A percentile compares a stretch with the other conserved stretches of the same genome.
These are phyloP conservation scores for Phytophthora niederhauseri DNA, from an alignment of 352 stramenopile species.

Conservation along the genomic window DNA sequence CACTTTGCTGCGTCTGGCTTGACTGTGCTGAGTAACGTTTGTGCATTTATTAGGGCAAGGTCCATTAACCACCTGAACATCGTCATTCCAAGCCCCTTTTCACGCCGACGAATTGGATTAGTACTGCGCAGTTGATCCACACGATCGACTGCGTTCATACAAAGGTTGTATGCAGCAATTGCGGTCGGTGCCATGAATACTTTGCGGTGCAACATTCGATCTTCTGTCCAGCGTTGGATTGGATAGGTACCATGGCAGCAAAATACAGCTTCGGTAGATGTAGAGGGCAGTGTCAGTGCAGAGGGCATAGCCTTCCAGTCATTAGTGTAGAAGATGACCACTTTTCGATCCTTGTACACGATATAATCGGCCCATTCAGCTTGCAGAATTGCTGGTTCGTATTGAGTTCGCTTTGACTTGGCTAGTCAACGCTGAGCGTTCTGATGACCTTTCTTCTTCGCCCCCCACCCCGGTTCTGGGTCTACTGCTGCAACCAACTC, in stretches of 20 bases:
- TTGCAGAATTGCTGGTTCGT: neutral
- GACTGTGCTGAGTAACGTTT: conserved; percentile 3
- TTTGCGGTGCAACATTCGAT: conserved; percentile 14
- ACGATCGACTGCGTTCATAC: too few relatives aligned
- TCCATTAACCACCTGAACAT: conserved; percentile 21
- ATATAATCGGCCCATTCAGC: conserved; percentile 12
- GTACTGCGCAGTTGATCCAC: conserved; percentile 15
- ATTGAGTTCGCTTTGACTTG: neutral
- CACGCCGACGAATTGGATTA: conserved; percentile 14
- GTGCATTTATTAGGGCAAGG: conserved; percentile 16
- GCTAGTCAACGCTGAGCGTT: conserved; percentile 3
- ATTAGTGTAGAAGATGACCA: conserved; percentile 22
- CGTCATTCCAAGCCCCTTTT: conserved; percentile 15
- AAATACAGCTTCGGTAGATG: conserved; percentile 8
- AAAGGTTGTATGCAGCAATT: too few relatives aligned
- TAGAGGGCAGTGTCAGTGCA: neutral
- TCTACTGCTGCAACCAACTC: conserved; percentile 21
- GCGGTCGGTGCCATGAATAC: conserved; percentile 6
- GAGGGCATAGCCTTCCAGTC: conserved; percentile 15
- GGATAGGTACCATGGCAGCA: conserved; percentile 15
- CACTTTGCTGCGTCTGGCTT: neutral
- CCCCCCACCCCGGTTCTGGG: conserved; percentile 4
- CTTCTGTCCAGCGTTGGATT: conserved; percentile 19
- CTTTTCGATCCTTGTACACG: conserved; percentile 29
- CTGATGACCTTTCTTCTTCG: conserved; percentile 7